A percentile compares a stretch with the other conserved stretches of the same genome.
phyloP scores from a whole-genome alignment of 2,329 filamentous ascomycete genomes.

The Paramyrothecium roridum region DNA sequence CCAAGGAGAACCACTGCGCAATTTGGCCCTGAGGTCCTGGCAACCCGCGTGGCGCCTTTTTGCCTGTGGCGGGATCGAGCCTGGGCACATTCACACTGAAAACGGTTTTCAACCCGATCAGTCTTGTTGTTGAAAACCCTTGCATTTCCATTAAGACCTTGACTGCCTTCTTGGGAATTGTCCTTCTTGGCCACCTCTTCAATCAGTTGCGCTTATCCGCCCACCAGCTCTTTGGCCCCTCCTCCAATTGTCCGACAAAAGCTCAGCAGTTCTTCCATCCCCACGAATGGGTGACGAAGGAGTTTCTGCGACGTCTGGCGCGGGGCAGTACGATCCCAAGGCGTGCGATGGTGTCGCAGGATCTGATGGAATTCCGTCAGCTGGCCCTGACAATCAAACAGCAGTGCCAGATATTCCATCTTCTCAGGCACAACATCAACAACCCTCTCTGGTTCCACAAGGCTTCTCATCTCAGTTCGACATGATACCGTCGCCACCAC shows the following conservation, averaged over 20 bases:
- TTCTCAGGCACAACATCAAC: conserved; percentile 15
- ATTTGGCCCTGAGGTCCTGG: too few species aligned
- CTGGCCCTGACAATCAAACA: neutral
- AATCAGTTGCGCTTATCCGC: neutral
- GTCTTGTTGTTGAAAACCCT: neutral
- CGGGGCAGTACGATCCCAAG: neutral
- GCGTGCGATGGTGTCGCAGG: neutral
- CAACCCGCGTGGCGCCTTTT: neutral
- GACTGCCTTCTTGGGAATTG: neutral
- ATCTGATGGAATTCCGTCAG: neutral
- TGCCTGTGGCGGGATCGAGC: neutral
- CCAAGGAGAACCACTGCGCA: neutral
- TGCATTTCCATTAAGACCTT: neutral
- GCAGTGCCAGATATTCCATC: conserved; percentile 11
- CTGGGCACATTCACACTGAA: neutral
- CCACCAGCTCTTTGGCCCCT: neutral
- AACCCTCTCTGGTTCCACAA: conserved; percentile 28
- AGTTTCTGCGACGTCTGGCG: neutral
- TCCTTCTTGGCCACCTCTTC: too few species aligned
- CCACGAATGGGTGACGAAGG: neutral
- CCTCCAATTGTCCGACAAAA: neutral
- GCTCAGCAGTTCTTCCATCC: neutral
- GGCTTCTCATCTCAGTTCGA: conserved; percentile 39
- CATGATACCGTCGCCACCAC: conserved; percentile 26
- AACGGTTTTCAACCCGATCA: neutral